Evolutionary conservation across 148 eudicot genomes (phyloP).

Genomic region (Chenopodium quinoa): DNA sequence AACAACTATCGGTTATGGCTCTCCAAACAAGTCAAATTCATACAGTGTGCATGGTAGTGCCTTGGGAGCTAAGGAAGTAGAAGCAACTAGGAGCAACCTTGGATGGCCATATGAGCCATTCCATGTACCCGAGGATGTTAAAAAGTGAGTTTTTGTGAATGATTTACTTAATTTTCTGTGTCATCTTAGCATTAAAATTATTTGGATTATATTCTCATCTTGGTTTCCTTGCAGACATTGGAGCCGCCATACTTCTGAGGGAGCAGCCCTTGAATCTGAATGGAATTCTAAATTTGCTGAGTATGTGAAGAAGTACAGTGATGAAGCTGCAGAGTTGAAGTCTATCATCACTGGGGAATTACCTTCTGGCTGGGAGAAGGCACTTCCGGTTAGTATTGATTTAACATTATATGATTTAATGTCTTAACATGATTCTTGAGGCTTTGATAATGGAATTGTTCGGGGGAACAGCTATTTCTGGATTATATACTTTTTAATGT

Average conservation of each 20-base stretch:
- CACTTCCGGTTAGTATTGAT: slow-evolving; percentile 76
- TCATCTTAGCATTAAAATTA: background rate
- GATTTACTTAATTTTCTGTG: slow-evolving; percentile 1
- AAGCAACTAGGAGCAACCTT: slow-evolving; percentile 90
- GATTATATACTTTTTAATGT: background rate
- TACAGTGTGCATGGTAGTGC: slow-evolving; percentile 98
- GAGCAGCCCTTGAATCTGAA: slow-evolving; percentile 87
- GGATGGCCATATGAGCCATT: slow-evolving; percentile 94
- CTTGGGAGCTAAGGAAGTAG: slow-evolving; percentile 93
- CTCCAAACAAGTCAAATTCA: slow-evolving; percentile 96
- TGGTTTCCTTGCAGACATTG: slow-evolving; percentile 61
- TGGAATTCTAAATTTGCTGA: slow-evolving; percentile 88
- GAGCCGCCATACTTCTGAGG: slow-evolving; percentile 92
- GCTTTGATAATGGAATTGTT: background rate
- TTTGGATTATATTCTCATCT: slow-evolving; percentile 3
- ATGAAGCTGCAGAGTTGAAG: slow-evolving; percentile 87
- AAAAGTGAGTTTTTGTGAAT: slow-evolving; percentile 47
- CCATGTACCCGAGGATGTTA: slow-evolving; percentile 96
- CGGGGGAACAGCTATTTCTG: background rate
- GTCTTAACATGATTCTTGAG: background rate
- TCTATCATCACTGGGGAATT: slow-evolving; percentile 71
- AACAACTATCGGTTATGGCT: slow-evolving; percentile 93
- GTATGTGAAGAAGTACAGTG: slow-evolving; percentile 83
- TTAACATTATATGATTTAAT: background rate
- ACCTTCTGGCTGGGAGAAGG: slow-evolving; percentile 94